Evolutionary conservation across 306 rosid genomes (phyloP), one percentile per base, ranked within the genome.

Genomic region (Argentina anserina): DNA sequence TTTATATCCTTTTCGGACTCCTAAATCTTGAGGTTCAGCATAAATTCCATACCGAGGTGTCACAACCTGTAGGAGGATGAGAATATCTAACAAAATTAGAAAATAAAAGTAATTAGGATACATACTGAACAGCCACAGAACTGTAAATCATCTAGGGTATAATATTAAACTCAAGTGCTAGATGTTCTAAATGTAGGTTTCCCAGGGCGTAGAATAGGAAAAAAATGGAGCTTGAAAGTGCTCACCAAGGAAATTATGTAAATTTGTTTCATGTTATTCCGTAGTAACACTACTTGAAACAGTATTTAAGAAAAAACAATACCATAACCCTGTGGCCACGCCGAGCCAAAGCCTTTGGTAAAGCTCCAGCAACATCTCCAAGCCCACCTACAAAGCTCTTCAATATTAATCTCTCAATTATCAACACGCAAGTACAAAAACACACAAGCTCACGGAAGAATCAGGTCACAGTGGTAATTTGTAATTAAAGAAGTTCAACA

Each of bases 311-410:
- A 79, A 64, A 77, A 67, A 67, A 58, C 59, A 72, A 74, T 91
- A 94, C 99, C 97, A 94, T 94, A 74, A 94, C 99, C 79, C 99
- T 85, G 37, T 94, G 99, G 76, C 99, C 99, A 62, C 97, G 99
- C 53, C 97, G 92, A 85, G 99, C 99, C 87, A 94, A 88, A 78
- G 97, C 96, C 87, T 89, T 94, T 5, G 99, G 99, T 78, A 94
- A 82, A 49, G 99, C 82, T 63, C 99, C 99, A 56, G 96, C 96
- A 49, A 94, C 99, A 80, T 94, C 99, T 80, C 96, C 99, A 75
- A 94, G 97, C 74, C 99, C 99, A 83, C 99, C 99, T 94, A 77
- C 67, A 52, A 80, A 78, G 76, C 45, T 82, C 71, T 68, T 75
- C 75, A 79, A 55, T 33, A 67, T 82, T 81, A 84, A 70, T 70